Base-by-base conservation (phyloP, 2,329 filamentous ascomycete species). In the Claviceps capensis region DNA sequence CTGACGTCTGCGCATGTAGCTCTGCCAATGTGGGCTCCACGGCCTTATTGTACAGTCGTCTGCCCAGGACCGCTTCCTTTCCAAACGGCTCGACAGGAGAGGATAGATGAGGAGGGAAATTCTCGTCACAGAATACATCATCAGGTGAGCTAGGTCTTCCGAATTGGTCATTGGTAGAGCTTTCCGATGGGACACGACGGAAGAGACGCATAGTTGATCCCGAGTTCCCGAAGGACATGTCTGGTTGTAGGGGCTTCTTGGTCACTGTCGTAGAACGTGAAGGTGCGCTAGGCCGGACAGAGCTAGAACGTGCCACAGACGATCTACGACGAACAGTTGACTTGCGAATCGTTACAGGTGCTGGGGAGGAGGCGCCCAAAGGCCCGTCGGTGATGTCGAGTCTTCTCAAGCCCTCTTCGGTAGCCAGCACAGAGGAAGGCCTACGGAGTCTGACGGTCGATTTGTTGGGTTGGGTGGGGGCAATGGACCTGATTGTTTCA, bases 201-300 rank as follows among this genome's bases (percentile, higher is more conserved):
- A 96, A 97, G 50, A 95, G 83, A 51, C 90, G 84, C 58, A 95
- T 88, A 16, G 90, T 95, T 1, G 91, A 96, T 1, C 87, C 88
- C 7, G 84, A 86, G 67, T 97, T 97, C 49, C 91, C 93, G 68
- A 94, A 97, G 5, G 85, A 94, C 74, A 95, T 83, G 62, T 97
- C 88, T 1, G 93, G 78, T 52, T 89, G 88, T 2, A 96, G 75
- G 0, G 91, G 90, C 57, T 87, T 83, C 67, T 88, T 89, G 1
- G 79, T 67, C 2, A 74, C 74, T 52, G 70, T 52, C 16, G 71
- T 64, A 37, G 67, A 57, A 56, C 69, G 62, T 53, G 73, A 65
- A 37, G 76, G 76, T 17, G 71, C 71, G 52, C 63, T 69, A 42
- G 66, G 57, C 17, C 61, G 63, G 45, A 63, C 59, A 3, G 65